Percentiles rank a stretch among this genome's conserved stretches.
phyloP scores from a whole-genome alignment of 2,329 filamentous ascomycete species.

The Hymenoscyphus albidus region DNA sequence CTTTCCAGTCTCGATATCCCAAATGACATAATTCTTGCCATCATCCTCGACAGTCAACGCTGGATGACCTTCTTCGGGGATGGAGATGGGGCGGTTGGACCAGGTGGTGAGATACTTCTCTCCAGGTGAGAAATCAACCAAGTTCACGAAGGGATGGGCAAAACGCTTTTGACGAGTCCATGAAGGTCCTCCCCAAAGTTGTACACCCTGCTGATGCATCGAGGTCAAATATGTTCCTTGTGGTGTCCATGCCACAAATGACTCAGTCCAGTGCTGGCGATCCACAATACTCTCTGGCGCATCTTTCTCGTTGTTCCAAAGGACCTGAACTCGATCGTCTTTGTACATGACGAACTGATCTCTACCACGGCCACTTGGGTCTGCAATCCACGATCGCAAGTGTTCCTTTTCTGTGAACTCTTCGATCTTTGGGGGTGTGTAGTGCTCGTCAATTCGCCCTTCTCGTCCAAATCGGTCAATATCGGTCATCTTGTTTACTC shows the following conservation, averaged over 20 bases:
- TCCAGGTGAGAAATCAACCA: conserved; percentile 89
- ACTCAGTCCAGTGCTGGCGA: conserved; percentile 94
- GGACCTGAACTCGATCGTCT: conserved; percentile 86
- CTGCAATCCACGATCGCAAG: conserved; percentile 86
- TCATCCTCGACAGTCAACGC: conserved; percentile 88
- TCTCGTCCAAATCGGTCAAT: conserved; percentile 95
- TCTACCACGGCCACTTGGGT: conserved; percentile 72
- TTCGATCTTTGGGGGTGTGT: conserved; percentile 75
- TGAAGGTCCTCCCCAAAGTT: conserved; percentile 88
- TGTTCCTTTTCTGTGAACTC: conserved; percentile 91
- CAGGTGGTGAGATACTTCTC: conserved; percentile 95
- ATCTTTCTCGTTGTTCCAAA: conserved; percentile 98
- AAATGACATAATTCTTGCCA: conserved; percentile 98
- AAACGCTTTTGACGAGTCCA: conserved; percentile 93
- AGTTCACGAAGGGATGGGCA: conserved; percentile 90
- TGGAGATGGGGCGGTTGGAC: conserved; percentile 89
- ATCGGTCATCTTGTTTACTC: conserved; percentile 97
- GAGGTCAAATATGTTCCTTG: conserved; percentile 91
- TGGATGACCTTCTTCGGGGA: conserved; percentile 82
- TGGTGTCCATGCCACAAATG: conserved; percentile 97
- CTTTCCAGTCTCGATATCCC: conserved; percentile 88
- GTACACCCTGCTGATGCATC: conserved; percentile 92
- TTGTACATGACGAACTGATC: conserved; percentile 97
- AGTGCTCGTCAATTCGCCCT: conserved; percentile 88
- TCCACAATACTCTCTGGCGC: conserved; percentile 84